Evolutionary conservation across 768 basidiomycete species (phyloP).

Genomic region (Mrakia frigida): DNA sequence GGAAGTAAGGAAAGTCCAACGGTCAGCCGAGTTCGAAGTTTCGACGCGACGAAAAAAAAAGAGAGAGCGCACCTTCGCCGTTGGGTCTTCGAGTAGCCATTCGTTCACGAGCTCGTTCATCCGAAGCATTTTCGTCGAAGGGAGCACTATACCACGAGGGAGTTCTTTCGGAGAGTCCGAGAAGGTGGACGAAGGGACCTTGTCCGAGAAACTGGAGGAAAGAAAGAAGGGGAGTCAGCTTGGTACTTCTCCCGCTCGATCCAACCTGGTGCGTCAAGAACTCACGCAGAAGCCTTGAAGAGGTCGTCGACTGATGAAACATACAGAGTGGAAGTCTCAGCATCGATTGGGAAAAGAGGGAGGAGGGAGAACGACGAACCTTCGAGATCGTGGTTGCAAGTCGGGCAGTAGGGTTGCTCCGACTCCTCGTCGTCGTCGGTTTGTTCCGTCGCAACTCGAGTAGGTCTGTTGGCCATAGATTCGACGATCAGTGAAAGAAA

Average conservation of each 20-base stretch:
- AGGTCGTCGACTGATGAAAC: not conserved
- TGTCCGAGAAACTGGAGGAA: not conserved
- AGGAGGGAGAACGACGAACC: not conserved
- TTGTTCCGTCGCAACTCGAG: not conserved
- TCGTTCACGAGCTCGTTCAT: conserved; percentile 27
- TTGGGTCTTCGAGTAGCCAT: not conserved
- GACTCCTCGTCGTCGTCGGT: not conserved
- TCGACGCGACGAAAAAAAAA: not conserved
- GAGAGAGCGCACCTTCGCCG: not conserved
- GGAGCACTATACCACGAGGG: not conserved
- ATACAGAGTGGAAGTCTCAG: too few relatives aligned
- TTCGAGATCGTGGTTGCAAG: not conserved
- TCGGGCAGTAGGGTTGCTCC: not conserved
- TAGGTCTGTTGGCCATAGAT: not conserved
- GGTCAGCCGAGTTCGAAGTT: not conserved
- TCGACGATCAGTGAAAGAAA: not conserved
- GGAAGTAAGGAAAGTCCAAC: not conserved
- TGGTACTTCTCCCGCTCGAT: not conserved
- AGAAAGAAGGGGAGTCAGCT: not conserved
- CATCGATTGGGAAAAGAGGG: too few relatives aligned
- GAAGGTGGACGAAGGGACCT: not conserved
- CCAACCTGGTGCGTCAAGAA: not conserved
- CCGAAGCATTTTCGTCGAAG: conserved; percentile 33
- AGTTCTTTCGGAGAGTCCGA: not conserved
- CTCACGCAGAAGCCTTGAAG: not conserved